A percentile compares a stretch with the other conserved stretches of the same genome.
Conservation (phyloP, 345 rosid genomes). For the Citrus medica region DNA sequence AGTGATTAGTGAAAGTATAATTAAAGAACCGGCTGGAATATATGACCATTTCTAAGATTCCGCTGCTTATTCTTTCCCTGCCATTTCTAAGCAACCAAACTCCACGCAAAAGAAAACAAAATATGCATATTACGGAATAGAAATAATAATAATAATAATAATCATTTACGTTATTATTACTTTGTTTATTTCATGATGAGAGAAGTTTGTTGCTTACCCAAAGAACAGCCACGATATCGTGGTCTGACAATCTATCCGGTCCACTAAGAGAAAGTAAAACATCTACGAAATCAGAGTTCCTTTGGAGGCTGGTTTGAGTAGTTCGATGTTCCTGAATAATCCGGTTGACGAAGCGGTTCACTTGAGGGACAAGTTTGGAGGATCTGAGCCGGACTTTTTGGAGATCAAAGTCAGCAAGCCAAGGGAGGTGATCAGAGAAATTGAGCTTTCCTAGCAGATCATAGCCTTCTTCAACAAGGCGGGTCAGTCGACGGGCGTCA, state of each 20-base stretch:
- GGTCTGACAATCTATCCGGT: constrained; percentile 16
- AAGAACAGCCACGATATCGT: constrained; percentile 19
- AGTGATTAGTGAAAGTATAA: not conserved
- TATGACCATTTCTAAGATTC: constrained; percentile 7
- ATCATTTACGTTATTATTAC: no score
- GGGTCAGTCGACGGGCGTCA: constrained; percentile 30
- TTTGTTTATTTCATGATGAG: not conserved
- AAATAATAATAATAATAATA: no score
- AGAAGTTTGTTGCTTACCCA: constrained; percentile 15
- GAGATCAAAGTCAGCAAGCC: constrained; percentile 40
- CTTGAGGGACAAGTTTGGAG: constrained; percentile 38
- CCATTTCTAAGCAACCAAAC: constrained; percentile 3
- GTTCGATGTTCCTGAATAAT: constrained; percentile 35
- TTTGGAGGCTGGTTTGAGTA: not conserved
- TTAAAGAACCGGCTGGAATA: not conserved
- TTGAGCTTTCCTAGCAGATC: constrained; percentile 43
- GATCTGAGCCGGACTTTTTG: constrained; percentile 45
- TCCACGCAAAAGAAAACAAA: constrained; percentile 14
- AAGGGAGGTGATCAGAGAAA: constrained; percentile 57
- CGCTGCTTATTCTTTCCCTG: not conserved
- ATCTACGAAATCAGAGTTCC: constrained; percentile 38
- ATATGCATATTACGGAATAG: not conserved
- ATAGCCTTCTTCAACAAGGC: constrained; percentile 51
- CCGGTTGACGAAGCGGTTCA: constrained; percentile 43
- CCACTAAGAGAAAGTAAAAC: constrained; percentile 19